Conservation (phyloP, 495 filamentous ascomycete species). For the Penicillium atrosanguineum region DNA sequence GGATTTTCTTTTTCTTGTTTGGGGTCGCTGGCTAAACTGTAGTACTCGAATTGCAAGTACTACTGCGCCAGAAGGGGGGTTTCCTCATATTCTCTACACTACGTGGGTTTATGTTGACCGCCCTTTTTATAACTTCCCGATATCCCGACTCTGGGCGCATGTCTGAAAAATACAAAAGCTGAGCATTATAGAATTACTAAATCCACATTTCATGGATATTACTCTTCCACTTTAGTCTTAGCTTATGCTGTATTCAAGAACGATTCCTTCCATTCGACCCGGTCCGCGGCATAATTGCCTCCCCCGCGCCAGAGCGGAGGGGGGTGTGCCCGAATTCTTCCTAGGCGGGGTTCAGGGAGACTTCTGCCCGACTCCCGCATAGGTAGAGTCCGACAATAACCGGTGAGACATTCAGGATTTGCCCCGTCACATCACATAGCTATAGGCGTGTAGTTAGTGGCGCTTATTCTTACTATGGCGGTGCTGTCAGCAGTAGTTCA, state of each 20-base stretch:
- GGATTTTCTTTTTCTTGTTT: slow-evolving; percentile 4
- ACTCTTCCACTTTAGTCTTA: background rate
- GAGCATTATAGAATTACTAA: slow-evolving; percentile 23
- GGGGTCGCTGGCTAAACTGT: background rate
- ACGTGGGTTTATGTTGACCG: background rate
- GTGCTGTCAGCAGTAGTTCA: background rate
- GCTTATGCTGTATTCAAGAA: background rate
- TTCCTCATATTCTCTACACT: background rate
- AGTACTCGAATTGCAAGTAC: background rate
- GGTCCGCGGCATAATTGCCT: slow-evolving; percentile 1
- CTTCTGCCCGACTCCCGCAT: slow-evolving; percentile 10
- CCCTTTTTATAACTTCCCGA: slow-evolving; percentile 10
- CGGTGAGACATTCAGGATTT: slow-evolving; percentile 5
- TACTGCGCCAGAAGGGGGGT: background rate
- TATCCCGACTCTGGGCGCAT: background rate
- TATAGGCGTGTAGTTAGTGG: background rate
- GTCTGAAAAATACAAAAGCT: slow-evolving; percentile 20
- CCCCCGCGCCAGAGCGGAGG: slow-evolving; percentile 6
- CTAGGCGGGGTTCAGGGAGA: slow-evolving; percentile 15
- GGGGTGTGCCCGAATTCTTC: slow-evolving; percentile 13
- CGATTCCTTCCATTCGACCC: background rate
- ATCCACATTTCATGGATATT: background rate
- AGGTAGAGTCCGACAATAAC: slow-evolving; percentile 19
- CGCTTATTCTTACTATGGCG: background rate
- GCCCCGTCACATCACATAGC: background rate